Base-by-base conservation (phyloP, 371 early-diverging fungal species). In the Mucor indicus region DNA sequence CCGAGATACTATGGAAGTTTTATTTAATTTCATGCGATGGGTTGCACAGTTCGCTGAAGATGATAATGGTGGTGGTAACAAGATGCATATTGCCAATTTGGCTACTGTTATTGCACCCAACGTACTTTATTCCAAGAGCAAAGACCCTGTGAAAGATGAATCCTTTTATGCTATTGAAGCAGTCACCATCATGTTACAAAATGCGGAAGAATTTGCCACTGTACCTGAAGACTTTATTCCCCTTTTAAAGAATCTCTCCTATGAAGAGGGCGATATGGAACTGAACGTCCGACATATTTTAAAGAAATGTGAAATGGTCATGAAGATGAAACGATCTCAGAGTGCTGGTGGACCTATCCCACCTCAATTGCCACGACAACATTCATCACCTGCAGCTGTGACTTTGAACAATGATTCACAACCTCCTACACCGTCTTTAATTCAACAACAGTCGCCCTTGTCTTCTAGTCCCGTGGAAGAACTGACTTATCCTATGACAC, bases 91-190 rank as follows among this genome's bases (percentile, higher is more conserved):
- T 4, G 73, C 72, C 31, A 98, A 96, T 56, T 57, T 98, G 47
- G 92, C 97, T 0, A 93, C 92, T 0, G 92, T 98, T 1, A 80
- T 98, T 35, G 86, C 95, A 2, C 98, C 97, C 21, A 96, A 95
- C 52, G 81, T 96, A 15, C 69, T 96, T 13, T 93, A 93, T 47
- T 83, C 90, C 10, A 92, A 91, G 48, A 77, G 77, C 39, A 88
- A 89, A 60, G 92, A 91, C 54, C 87, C 69, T 3, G 42, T 45
- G 21, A 68, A 64, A 37, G 75, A 75, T 19, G 71, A 75, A 45
- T 89, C 90, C 9, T 81, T 87, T 41, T 67, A 79, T 50, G 87
- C 89, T 3, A 90, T 92, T 40, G 81, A 81, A 36, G 83, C 86
- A 4, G 80, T 92, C 10, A 69, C 83, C 63, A 80, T 83, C 57